Evolutionary conservation across 2,329 filamentous ascomycete genomes (phyloP), one percentile per base, ranked within the genome.

Genomic region (Fusarium keratoplasticum): DNA sequence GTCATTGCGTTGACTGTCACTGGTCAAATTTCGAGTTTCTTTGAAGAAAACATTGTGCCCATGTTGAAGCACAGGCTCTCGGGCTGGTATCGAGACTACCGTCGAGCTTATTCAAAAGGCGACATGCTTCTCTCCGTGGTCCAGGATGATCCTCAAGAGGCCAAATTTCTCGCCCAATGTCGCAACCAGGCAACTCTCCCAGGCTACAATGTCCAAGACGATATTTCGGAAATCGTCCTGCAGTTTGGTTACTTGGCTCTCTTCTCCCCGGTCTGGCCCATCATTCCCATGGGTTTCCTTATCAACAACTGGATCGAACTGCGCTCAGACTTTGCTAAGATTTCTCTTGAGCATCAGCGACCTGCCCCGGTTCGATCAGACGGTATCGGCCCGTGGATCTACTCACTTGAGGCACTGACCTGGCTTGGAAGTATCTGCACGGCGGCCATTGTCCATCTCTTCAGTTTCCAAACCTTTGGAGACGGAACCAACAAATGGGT

Each of bases 301-400:
- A 82, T 94, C 79, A 95, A 95, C 82, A 92, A 95, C 83, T 94
- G 92, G 92, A 84, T 95, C 65, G 93, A 95, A 81, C 86, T 95
- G 11, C 91, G 93, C 11, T 92, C 92, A 4, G 93, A 95, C 77
- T 93, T 94, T 54, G 89, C 93, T 82, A 95, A 95, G 78, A 93
- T 95, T 64, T 93, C 91, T 71, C 86, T 91, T 27, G 92, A 95
- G 78, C 93, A 92, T 84, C 91, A 92, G 71, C 89, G 93, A 1
- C 93, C 93, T 0, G 89, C 87, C 0, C 93, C 93, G 0, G 88
- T 89, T 72, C 90, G 93, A 7, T 88, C 91, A 1, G 93, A 94
- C 77, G 92, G 91, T 5, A 94, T 95, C 71, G 93, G 93, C 0
- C 92, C 93, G 0, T 95, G 92, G 89, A 86, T 94, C 18, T 87